Evolutionary conservation across 768 basidiomycete genomes (phyloP).

Genomic region (Kwoniella botswanensis): DNA sequence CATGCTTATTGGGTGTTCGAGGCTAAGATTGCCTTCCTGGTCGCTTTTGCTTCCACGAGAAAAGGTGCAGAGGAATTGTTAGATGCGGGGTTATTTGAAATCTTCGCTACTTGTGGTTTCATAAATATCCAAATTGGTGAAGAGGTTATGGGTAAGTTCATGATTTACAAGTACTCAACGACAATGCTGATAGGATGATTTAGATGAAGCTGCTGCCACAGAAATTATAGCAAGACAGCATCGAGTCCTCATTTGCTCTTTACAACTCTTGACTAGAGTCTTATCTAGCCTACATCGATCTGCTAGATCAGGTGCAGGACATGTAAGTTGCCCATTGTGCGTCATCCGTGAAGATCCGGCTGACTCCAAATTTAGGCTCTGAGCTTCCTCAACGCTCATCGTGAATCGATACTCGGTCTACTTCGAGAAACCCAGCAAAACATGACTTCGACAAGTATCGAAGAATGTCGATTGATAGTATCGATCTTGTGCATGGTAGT

Average conservation of each 20-base stretch:
- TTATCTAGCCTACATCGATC: slow-evolving; percentile 72
- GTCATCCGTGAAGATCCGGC: background rate
- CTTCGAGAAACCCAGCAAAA: slow-evolving; percentile 74
- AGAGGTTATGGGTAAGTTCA: slow-evolving; percentile 71
- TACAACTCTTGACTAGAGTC: slow-evolving; percentile 79
- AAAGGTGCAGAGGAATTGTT: slow-evolving; percentile 82
- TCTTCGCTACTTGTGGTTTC: slow-evolving; percentile 82
- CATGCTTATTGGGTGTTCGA: slow-evolving; percentile 94
- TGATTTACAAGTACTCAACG: background rate
- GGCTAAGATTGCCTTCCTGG: slow-evolving; percentile 87
- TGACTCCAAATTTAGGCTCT: slow-evolving; percentile 65
- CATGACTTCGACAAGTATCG: slow-evolving; percentile 69
- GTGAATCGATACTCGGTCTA: slow-evolving; percentile 80
- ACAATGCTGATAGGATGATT: slow-evolving; percentile 59
- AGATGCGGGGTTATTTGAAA: slow-evolving; percentile 74
- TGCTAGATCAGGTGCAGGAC: slow-evolving; percentile 36
- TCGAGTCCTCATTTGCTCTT: slow-evolving; percentile 81
- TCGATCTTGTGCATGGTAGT: slow-evolving; percentile 72
- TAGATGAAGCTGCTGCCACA: slow-evolving; percentile 50
- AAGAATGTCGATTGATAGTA: slow-evolving; percentile 80
- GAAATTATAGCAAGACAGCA: slow-evolving; percentile 77
- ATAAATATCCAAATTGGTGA: slow-evolving; percentile 79
- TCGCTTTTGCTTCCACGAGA: slow-evolving; percentile 79
- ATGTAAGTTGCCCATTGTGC: slow-evolving; percentile 28
- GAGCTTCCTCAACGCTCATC: slow-evolving; percentile 80